A percentile compares a stretch with the other conserved stretches of the same genome.
These are phyloP conservation scores for Phytophthora sojae DNA, from an alignment of 352 stramenopile species.

Conservation along the genomic window DNA sequence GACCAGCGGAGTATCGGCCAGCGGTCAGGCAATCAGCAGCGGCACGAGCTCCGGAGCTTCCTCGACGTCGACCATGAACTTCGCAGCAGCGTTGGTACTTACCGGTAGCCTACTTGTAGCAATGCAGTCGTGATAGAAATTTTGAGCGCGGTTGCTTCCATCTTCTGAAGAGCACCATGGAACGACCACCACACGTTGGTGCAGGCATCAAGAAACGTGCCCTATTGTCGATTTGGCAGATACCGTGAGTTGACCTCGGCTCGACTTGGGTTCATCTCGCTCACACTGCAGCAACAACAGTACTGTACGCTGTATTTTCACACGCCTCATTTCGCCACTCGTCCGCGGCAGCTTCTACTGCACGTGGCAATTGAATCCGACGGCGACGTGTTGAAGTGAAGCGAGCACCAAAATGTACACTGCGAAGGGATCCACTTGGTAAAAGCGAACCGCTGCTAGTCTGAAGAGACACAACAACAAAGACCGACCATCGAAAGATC, in stretches of 20 bases:
- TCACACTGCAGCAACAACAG: too few relatives aligned
- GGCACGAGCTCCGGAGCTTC: constrained; percentile 13
- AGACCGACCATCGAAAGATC: too few relatives aligned
- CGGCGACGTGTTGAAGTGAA: background rate
- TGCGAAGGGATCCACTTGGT: background rate
- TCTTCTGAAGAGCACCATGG: background rate
- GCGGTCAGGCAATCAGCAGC: background rate
- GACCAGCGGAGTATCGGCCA: constrained; percentile 3
- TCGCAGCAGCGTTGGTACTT: background rate
- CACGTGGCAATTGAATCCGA: background rate
- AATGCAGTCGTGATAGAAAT: background rate
- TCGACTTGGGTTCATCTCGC: too few relatives aligned
- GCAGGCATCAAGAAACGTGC: constrained; percentile 7
- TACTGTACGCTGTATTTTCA: background rate
- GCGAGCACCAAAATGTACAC: background rate
- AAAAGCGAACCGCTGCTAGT: too few relatives aligned
- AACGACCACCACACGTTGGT: background rate
- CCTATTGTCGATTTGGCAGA: constrained; percentile 21
- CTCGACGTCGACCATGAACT: background rate
- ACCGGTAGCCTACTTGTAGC: background rate
- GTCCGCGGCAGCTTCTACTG: background rate
- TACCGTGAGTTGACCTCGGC: background rate
- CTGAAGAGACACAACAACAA: too few relatives aligned
- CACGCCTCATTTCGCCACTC: background rate
- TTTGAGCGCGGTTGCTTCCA: background rate